phyloP scores from a whole-genome alignment of 306 rosid genomes.

The Alnus glutinosa region DNA sequence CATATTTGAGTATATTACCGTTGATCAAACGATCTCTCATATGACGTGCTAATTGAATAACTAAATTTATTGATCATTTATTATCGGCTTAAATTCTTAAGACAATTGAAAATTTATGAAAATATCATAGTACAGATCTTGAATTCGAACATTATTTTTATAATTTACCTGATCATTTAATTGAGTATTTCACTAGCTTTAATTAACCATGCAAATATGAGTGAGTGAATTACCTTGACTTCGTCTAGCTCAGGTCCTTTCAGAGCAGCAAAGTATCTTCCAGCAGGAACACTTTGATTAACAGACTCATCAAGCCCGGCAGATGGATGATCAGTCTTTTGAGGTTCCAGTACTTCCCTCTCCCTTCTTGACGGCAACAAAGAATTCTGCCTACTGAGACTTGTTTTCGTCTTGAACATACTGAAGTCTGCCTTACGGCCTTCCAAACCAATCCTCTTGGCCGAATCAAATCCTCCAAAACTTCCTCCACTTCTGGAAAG shows the following conservation, averaged over 20 bases:
- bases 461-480: constrained; percentile 61
- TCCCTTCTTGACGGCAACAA: constrained; percentile 60
- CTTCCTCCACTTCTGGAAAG: constrained; percentile 70
- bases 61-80: no score
- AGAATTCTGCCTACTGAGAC: constrained; percentile 72
- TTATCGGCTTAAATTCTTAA: no score
- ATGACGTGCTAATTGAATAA: no score
- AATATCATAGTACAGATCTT: no score
- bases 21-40: no score
- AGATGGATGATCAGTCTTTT: constrained; percentile 37
- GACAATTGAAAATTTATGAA: no score
- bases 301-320: constrained; percentile 53
- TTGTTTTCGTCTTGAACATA: constrained; percentile 66
- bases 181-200: no score
- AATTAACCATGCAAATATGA: no score
- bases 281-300: constrained; percentile 72
- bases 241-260: constrained; percentile 88
- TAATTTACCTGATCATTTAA: no score
- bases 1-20: no score
- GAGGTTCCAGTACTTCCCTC: constrained; percentile 43
- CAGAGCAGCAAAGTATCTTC: constrained; percentile 86
- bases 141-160: no score
- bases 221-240: constrained; percentile 57
- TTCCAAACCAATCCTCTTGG: constrained; percentile 46
- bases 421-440: constrained; percentile 63